Percentiles rank a stretch among this genome's conserved stretches.
Conservation (phyloP, 352 stramenopile species). For the Phytophthora pseudosyringae region DNA sequence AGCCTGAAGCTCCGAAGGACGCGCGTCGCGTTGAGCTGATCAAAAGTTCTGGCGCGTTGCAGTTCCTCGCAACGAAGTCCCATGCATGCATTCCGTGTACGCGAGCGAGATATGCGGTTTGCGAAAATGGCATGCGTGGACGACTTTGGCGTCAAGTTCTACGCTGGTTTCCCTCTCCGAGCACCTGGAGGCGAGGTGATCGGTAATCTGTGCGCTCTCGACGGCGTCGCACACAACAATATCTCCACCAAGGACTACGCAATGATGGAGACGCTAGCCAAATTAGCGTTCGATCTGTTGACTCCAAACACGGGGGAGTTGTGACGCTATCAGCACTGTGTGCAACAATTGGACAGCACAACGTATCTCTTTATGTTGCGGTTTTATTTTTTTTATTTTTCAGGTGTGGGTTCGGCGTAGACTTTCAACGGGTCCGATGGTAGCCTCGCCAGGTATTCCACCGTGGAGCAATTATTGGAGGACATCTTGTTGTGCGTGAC, state of each 20-base stretch:
- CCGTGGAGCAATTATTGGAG: neutral
- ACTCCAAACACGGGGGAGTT: conserved; percentile 2
- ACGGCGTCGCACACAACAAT: conserved; percentile 49
- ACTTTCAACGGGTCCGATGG: neutral
- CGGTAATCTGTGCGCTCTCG: conserved; percentile 48
- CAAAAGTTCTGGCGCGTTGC: conserved; percentile 50
- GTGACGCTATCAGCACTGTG: too few species aligned
- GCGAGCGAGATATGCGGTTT: conserved; percentile 70
- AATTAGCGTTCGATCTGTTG: conserved; percentile 54
- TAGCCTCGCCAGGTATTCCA: neutral
- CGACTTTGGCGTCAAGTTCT: conserved; percentile 63
- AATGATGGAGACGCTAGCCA: conserved; percentile 61
- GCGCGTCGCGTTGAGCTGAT: conserved; percentile 51
- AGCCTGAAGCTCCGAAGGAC: conserved; percentile 48
- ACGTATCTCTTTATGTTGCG: too few species aligned
- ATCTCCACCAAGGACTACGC: conserved; percentile 71
- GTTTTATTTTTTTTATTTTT: too few species aligned
- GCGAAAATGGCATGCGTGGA: conserved; percentile 53
- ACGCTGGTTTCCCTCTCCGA: conserved; percentile 61
- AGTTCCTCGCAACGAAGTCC: conserved; percentile 52
- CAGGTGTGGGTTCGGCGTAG: too few species aligned
- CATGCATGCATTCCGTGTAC: conserved; percentile 67
- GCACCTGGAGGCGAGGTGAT: conserved; percentile 57
- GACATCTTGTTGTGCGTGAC: neutral
- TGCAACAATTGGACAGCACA: too few species aligned